Percentiles rank a stretch among this genome's conserved stretches.
Evolutionary conservation across 768 basidiomycete genomes (phyloP).

Genomic region (Asterophora lycoperdoides): DNA sequence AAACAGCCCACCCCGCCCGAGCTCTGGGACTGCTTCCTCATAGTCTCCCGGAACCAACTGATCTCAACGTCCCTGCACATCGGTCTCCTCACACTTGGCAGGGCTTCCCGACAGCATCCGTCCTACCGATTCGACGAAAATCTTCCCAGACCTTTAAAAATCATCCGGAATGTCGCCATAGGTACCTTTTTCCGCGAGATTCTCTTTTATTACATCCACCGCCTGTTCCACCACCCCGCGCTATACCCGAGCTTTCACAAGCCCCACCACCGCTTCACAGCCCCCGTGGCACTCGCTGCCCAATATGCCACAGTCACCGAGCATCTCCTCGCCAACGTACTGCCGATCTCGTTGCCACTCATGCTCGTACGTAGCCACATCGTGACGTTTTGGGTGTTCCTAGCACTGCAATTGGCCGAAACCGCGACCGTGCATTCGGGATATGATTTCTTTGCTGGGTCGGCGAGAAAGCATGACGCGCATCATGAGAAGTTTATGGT

Average conservation of each 20-base stretch:
- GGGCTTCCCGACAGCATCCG: slow-evolving; percentile 4
- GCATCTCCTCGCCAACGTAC: slow-evolving; percentile 26
- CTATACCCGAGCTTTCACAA: slow-evolving; percentile 28
- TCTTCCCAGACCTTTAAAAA: slow-evolving; percentile 16
- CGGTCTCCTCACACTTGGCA: slow-evolving; percentile 9
- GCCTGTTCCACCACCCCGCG: slow-evolving; percentile 22
- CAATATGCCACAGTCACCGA: slow-evolving; percentile 25
- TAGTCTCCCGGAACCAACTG: slow-evolving; percentile 23
- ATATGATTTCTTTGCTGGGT: slow-evolving; percentile 23
- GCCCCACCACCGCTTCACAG: slow-evolving; percentile 28
- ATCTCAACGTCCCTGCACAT: slow-evolving; percentile 20
- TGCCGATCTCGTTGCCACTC: slow-evolving; percentile 24
- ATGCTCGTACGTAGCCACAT: slow-evolving; percentile 23
- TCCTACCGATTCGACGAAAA: slow-evolving; percentile 17
- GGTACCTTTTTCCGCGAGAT: slow-evolving; percentile 23
- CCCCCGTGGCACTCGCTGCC: slow-evolving; percentile 27
- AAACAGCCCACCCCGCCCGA: slow-evolving; percentile 23
- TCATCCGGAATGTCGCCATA: slow-evolving; percentile 19
- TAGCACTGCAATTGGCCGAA: slow-evolving; percentile 21
- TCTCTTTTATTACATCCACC: slow-evolving; percentile 28
- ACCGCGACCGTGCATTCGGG: slow-evolving; percentile 28
- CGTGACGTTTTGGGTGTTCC: slow-evolving; percentile 25
- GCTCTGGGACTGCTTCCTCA: slow-evolving; percentile 19
- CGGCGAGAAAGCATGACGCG: slow-evolving; percentile 23
- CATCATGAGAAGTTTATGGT: slow-evolving; percentile 28